Evolutionary conservation across 2,329 filamentous ascomycete genomes (phyloP).

Genomic region (Sporothrix curviconia): DNA sequence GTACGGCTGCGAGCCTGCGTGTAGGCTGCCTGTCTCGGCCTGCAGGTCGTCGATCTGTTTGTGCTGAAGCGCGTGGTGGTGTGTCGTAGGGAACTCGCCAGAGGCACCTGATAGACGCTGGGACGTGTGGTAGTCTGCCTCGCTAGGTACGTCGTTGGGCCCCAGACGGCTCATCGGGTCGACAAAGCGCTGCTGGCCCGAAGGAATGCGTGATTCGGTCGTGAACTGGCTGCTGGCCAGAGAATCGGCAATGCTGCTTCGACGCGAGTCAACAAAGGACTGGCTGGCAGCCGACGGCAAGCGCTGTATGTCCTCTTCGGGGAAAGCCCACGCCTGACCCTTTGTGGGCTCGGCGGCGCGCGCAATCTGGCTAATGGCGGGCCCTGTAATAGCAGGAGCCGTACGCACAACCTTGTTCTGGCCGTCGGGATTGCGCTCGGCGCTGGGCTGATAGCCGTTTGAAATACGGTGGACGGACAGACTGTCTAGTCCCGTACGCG

Average conservation of each 20-base stretch:
- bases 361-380: conserved; percentile 56
- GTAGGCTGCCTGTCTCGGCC: conserved; percentile 48
- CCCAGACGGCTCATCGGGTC: conserved; percentile 64
- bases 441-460: conserved; percentile 57
- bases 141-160: conserved; percentile 53
- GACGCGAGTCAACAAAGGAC: conserved; percentile 57
- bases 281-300: conserved; percentile 40
- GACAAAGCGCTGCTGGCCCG: conserved; percentile 65
- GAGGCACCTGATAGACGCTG: conserved; percentile 45
- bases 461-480: conserved; percentile 54
- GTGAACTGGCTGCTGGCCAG: conserved; percentile 75
- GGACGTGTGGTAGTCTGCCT: conserved; percentile 30
- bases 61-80: conserved; percentile 73
- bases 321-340: conserved; percentile 78
- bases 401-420: conserved; percentile 51
- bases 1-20: conserved; percentile 62
- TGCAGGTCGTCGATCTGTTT: conserved; percentile 62
- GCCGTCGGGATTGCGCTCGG: conserved; percentile 50
- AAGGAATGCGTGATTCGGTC: conserved; percentile 63
- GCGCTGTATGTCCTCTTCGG: conserved; percentile 60
- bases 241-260: conserved; percentile 71
- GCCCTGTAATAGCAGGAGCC: conserved; percentile 71
- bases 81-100: conserved; percentile 51
- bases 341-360: conserved; percentile 72
- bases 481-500: conserved; percentile 45